Evolutionary conservation across 441 rosid genomes (phyloP).

Genomic region (Pelargonium australe): DNA sequence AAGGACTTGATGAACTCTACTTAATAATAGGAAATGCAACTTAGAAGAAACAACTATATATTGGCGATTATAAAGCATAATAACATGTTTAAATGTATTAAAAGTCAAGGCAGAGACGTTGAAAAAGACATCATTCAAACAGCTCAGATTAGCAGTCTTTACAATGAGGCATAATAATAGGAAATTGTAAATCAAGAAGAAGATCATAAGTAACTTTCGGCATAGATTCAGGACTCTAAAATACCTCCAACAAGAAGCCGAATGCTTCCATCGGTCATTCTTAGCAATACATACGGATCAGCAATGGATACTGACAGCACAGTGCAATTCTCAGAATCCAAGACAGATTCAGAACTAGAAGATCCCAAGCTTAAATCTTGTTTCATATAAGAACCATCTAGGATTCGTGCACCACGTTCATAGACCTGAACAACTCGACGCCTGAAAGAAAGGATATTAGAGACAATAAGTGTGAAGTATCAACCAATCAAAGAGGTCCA

Average conservation of each 20-base stretch:
- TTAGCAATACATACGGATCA: constrained; percentile 83
- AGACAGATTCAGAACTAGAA: constrained; percentile 59
- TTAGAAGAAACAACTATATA: too few species aligned
- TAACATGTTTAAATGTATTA: too few species aligned
- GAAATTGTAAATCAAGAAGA: not conserved
- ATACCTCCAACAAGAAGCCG: constrained; percentile 94
- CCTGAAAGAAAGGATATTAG: constrained; percentile 38
- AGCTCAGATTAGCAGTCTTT: too few species aligned
- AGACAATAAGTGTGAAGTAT: not conserved
- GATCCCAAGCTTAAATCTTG: constrained; percentile 79
- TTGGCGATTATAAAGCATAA: too few species aligned
- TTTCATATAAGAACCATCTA: constrained; percentile 95
- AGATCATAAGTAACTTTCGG: constrained; percentile 10
- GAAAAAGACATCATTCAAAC: too few species aligned
- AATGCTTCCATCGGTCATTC: constrained; percentile 87
- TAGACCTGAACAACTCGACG: constrained; percentile 93
- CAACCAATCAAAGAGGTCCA: constrained; percentile 1
- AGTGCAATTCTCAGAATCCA: constrained; percentile 60
- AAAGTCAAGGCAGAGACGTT: too few species aligned
- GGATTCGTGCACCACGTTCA: constrained; percentile 90
- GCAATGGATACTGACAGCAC: constrained; percentile 85
- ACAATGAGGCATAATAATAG: constrained; percentile 2
- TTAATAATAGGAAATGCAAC: too few species aligned
- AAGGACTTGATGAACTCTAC: too few species aligned
- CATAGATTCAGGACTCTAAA: constrained; percentile 13